These are phyloP conservation scores for Podaxis sp. DNA, from an alignment of 768 basidiomycete species.

Conservation along the genomic window DNA sequence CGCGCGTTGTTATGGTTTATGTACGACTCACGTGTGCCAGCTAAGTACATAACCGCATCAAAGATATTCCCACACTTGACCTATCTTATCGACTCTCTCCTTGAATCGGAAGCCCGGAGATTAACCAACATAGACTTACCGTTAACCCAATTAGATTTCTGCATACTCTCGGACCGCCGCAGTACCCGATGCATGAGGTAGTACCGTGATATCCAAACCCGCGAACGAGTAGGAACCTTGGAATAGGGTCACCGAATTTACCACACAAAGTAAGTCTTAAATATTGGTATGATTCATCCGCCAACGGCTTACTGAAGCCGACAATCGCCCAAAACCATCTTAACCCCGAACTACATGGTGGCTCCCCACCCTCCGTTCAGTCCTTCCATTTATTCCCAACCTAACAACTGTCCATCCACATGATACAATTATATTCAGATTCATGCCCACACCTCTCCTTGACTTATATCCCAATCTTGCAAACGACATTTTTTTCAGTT, in stretches of 20 bases:
- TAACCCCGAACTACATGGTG: conserved; percentile 5
- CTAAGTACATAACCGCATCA: background rate
- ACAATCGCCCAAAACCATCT: conserved; percentile 14
- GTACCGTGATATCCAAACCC: conserved; percentile 2
- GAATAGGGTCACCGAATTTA: conserved; percentile 32
- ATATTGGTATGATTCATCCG: conserved; percentile 28
- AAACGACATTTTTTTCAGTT: too few relatives aligned
- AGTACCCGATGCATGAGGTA: conserved; percentile 3
- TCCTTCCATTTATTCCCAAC: conserved; percentile 17
- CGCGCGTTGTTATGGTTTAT: conserved; percentile 19
- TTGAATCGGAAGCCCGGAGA: conserved; percentile 14
- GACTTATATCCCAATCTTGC: too few relatives aligned
- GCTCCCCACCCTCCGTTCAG: background rate
- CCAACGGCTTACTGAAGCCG: conserved; percentile 16
- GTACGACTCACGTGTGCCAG: background rate
- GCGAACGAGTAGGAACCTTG: conserved; percentile 19
- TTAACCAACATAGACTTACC: conserved; percentile 8
- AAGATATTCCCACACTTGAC: conserved; percentile 9
- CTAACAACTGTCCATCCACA: conserved; percentile 14
- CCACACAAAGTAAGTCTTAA: conserved; percentile 28
- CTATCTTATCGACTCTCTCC: conserved; percentile 28
- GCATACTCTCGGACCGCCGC: background rate
- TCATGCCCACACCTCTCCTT: too few relatives aligned
- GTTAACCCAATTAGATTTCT: conserved; percentile 10
- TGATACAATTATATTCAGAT: too few relatives aligned